Evolutionary conservation across 306 rosid species (phyloP), one percentile per base, ranked within the genome.

Genomic region (Biancaea sappan): DNA sequence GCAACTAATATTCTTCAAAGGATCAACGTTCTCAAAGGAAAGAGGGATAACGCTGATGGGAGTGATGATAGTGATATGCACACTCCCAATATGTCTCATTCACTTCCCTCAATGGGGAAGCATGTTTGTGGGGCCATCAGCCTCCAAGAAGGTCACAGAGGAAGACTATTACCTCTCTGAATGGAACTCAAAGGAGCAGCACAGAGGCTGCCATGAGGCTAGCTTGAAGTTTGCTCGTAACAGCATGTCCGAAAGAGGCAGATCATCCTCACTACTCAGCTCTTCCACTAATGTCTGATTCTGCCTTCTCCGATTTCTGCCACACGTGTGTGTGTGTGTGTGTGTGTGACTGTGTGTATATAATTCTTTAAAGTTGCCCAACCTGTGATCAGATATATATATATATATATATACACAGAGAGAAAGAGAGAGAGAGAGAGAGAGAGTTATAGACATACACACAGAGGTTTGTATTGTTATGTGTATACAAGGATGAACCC

Each of bases 51-150:
- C 87, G 24, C 86, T 89, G n/a, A 91, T 91, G 98, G 98, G 97
- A 3, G 59, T 63, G 0, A 91, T 91, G 98, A 94, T 94, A 34
- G 73, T 94, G 13, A 69, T 80, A 16, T 89, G 97, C 77, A 88
- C 90, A 3, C 77, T 94, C 29, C 93, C 97, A 14, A 29, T 91
- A 13, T 32, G 72, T 44, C 64, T 91, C 8, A 82, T 94, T 11
- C 70, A 86, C 40, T 94, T 91, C 67, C 98, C 97, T 2, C 97
- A 89, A 56, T 91, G 98, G 98, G 98, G 98, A 6, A 90, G 98
- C 8, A 89, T 94, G 94, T 50, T 91, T 8, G 76, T 54, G 19
- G 94, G 97, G 8, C 98, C 90, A 9, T 76, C 90, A 25, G 74
- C 66, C 19, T 77, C 70, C 18, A 81, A 72, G 18, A 80, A 64